Base-by-base conservation (phyloP, 495 filamentous ascomycete genomes). In the Trypethelium eluteriae region DNA sequence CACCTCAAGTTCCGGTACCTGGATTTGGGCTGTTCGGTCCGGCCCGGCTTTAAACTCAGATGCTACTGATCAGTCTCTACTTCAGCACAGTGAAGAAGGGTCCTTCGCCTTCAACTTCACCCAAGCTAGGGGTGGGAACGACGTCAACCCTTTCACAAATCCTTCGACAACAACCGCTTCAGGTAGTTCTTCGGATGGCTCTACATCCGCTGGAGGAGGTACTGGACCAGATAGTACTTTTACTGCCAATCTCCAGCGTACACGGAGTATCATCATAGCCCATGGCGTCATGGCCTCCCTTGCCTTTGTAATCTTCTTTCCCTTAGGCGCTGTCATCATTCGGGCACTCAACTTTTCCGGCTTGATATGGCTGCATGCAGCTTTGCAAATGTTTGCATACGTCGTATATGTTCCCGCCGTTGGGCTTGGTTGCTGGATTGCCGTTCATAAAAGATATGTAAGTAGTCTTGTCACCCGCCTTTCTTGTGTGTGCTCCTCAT, bases 11-110 rank as follows among this genome's bases (percentile, higher is more conserved):
- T 74, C 70, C 6, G 81, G 82, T 25, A 70, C 76, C 12, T 93
- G 89, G 84, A 88, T 96, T 68, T 87, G 81, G 71, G 88, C 87
- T 2, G 81, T 81, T 74, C 85, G 84, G 64, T 70, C 74, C 12
- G 88, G 91, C 3, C 72, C 74, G 0, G 69, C 87, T 1, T 70
- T 93, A 57, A 78, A 83, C 41, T 83, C 85, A 11, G 78, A 81
- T 11, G 80, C 79, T 63, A 50, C 70, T 2, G 75, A 73, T 6
- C 83, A 81, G 0, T 65, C 62, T 14, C 85, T 95, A 66, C 39
- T 49, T 9, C 78, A 86, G 65, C 92, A 96, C 73, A 82, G 85
- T 69, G 74, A 70, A 32, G 74, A 79, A 35, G 78, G 80, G 0
- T 50, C 67, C n/a, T 89, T 88, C 71, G 67, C 64, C 0, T 79